phyloP scores from a whole-genome alignment of 495 filamentous ascomycete genomes.

The Recurvomyces mirabilis region DNA sequence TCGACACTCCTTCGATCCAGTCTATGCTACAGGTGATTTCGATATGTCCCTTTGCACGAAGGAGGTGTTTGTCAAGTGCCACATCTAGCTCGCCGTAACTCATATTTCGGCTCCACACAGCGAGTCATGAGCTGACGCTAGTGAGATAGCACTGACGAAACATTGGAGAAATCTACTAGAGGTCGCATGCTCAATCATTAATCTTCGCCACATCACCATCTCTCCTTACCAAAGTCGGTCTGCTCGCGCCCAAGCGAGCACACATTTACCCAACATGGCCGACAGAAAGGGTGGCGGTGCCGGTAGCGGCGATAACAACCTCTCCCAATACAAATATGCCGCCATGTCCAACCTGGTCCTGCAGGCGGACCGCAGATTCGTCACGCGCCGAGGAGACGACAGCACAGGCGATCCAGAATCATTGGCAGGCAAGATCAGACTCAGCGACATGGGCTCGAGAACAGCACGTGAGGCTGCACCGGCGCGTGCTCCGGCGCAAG shows the following conservation, averaged over 20 bases:
- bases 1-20: neutral
- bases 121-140: no score
- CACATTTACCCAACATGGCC: constrained; percentile 18
- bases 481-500: constrained; percentile 33
- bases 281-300: constrained; percentile 11
- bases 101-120: no score
- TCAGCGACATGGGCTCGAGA: constrained; percentile 85
- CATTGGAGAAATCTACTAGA: no score
- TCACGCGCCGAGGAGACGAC: constrained; percentile 84
- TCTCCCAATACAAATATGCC: constrained; percentile 98
- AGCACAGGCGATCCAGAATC: constrained; percentile 96
- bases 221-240: no score
- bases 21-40: neutral
- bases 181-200: no score
- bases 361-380: constrained; percentile 95
- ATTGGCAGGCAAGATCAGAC: constrained; percentile 82
- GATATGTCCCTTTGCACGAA: no score
- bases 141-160: no score
- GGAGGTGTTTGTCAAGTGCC: no score
- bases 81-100: no score
- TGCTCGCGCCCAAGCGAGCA: neutral
- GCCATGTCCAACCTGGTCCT: constrained; percentile 99
- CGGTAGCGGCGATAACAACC: constrained; percentile 47
- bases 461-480: constrained; percentile 69
- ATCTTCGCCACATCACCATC: no score